Evolutionary conservation across 352 stramenopile species (phyloP).

Genomic region (Halophytophthora batemanensis): DNA sequence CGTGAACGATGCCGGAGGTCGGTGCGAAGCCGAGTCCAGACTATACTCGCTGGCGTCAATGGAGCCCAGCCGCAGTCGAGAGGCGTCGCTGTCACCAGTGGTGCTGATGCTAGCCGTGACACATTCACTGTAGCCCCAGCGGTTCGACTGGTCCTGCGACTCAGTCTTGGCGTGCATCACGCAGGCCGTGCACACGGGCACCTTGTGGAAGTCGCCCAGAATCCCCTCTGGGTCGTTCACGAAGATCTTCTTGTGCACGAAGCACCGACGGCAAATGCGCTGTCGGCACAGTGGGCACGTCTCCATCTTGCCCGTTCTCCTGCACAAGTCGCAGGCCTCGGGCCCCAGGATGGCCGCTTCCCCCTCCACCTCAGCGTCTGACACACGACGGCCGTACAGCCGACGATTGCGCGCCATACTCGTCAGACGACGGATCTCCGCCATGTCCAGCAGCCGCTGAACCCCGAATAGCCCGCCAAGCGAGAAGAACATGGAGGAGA

Average conservation of each 20-base stretch:
- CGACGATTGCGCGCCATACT: conserved; percentile 26
- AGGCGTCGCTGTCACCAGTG: no score
- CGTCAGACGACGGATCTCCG: conserved; percentile 43
- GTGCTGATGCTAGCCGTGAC: no score
- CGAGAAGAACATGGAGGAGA: conserved; percentile 32
- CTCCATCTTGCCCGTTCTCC: conserved; percentile 11
- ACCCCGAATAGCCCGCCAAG: conserved; percentile 40
- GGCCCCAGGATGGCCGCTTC: neutral
- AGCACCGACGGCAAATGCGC: conserved; percentile 27
- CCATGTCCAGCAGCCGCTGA: conserved; percentile 38
- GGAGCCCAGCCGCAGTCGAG: no score
- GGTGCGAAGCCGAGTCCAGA: no score
- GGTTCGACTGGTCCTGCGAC: conserved; percentile 16
- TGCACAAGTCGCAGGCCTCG: conserved; percentile 19
- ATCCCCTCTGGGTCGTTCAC: conserved; percentile 27
- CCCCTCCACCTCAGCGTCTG: conserved; percentile 1
- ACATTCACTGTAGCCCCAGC: conserved; percentile 10
- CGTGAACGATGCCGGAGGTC: no score
- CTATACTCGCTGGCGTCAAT: no score
- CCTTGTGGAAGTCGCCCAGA: conserved; percentile 39
- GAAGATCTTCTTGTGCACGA: conserved; percentile 36
- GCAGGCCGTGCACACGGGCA: conserved; percentile 38
- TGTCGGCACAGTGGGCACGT: conserved; percentile 26
- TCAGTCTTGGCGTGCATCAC: conserved; percentile 33
- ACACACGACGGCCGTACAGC: conserved; percentile 9